These are phyloP conservation scores for Solanum megistacrolobum DNA, from an alignment of 257 asterid species.

Conservation along the genomic window DNA sequence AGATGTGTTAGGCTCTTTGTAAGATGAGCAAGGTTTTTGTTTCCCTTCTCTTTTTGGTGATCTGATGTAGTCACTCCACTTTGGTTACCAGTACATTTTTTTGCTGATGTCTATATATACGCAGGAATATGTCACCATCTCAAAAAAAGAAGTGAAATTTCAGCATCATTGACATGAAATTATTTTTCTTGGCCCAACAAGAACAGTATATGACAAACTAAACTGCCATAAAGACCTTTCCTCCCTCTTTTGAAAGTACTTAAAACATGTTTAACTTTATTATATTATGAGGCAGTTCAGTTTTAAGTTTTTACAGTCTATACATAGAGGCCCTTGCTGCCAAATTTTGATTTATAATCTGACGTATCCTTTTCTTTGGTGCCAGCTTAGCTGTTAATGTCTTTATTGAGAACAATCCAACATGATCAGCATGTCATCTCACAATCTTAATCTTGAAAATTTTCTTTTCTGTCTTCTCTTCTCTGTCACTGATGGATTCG, in stretches of 20 bases:
- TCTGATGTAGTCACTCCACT: not conserved
- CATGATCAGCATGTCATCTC: not conserved
- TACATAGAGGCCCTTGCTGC: not conserved
- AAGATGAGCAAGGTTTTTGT: not conserved
- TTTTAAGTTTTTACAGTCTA: not conserved
- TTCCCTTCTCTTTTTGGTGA: not conserved
- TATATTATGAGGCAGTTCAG: not conserved
- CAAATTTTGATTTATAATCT: not conserved
- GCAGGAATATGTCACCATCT: not conserved
- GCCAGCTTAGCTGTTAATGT: not conserved
- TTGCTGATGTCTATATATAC: not conserved
- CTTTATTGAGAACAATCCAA: not conserved
- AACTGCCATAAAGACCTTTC: not conserved
- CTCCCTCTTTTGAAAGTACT: not conserved
- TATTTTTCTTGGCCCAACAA: not conserved
- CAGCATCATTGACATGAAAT: not conserved
- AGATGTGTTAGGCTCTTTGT: not conserved
- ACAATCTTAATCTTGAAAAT: not conserved
- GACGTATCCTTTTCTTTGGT: not conserved
- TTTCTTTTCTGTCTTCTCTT: not conserved
- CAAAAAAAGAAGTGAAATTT: not conserved
- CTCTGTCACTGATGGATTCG: not conserved
- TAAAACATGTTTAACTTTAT: not conserved
- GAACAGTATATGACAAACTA: not conserved
- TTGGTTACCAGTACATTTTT: not conserved